Percentiles rank a stretch among this genome's conserved stretches.
phyloP scores from a whole-genome alignment of 371 early-diverging fungal species.

The Mortierella sp. region DNA sequence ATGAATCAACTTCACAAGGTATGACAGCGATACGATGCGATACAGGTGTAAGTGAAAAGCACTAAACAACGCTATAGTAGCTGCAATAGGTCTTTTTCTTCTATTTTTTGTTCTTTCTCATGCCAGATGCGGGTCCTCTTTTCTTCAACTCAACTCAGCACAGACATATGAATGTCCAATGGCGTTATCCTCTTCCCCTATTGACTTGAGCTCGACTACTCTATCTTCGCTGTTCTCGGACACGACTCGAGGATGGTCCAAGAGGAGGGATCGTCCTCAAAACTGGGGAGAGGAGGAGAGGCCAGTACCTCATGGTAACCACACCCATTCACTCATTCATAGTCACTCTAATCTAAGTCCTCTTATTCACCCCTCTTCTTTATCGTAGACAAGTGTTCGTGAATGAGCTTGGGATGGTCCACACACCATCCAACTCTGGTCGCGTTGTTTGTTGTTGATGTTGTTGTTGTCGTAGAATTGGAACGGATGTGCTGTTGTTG shows the following conservation, averaged over 20 bases:
- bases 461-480: neutral
- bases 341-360: neutral
- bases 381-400: neutral
- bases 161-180: slow-evolving; percentile 10
- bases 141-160: neutral
- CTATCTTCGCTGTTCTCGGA: neutral
- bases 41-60: neutral
- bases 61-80: neutral
- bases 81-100: neutral
- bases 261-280: neutral
- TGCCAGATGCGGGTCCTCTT: neutral
- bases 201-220: neutral
- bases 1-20: neutral
- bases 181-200: neutral
- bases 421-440: neutral
- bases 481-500: neutral
- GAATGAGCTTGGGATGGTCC: neutral
- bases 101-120: neutral
- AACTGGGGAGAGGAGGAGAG: neutral
- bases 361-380: neutral
- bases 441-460: neutral
- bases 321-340: neutral
- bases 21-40: neutral
- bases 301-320: neutral
- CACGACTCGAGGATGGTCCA: neutral